These are phyloP conservation scores for Nothophytophthora sp. DNA, from an alignment of 352 stramenopile genomes.

Conservation along the genomic window DNA sequence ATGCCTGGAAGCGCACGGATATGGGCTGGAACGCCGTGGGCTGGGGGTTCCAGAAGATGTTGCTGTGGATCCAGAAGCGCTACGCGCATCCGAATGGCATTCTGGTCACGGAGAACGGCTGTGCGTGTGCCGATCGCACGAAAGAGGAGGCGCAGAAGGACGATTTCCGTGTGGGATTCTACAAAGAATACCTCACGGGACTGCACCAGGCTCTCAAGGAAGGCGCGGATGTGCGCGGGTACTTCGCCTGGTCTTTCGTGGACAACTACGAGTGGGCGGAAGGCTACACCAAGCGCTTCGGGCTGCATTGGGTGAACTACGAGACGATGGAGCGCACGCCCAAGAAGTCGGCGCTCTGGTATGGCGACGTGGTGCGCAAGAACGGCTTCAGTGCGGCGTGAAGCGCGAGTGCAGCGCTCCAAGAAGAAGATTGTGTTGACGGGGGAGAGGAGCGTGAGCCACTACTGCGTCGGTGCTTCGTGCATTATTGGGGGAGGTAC, in stretches of 20 bases:
- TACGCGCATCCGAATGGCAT: slow-evolving; percentile 80
- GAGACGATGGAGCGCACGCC: slow-evolving; percentile 66
- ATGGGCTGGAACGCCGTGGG: slow-evolving; percentile 83
- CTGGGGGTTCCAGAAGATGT: slow-evolving; percentile 86
- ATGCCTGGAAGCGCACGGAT: slow-evolving; percentile 68
- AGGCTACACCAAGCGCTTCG: slow-evolving; percentile 67
- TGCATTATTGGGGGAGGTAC: too few species aligned
- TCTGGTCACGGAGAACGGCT: slow-evolving; percentile 94
- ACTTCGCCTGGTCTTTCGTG: slow-evolving; percentile 92
- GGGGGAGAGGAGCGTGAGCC: slow-evolving; percentile 71
- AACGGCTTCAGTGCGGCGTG: slow-evolving; percentile 35
- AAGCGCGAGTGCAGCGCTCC: too few species aligned
- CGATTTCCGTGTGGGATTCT: slow-evolving; percentile 75
- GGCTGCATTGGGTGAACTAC: slow-evolving; percentile 64
- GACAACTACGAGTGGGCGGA: slow-evolving; percentile 94
- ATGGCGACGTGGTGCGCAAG: slow-evolving; percentile 40
- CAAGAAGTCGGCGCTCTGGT: slow-evolving; percentile 71
- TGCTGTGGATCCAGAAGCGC: slow-evolving; percentile 89
- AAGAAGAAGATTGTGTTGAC: slow-evolving; percentile 31
- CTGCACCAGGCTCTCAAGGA: slow-evolving; percentile 51
- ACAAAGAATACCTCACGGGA: slow-evolving; percentile 80
- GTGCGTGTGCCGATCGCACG: slow-evolving; percentile 57
- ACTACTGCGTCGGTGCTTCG: too few species aligned
- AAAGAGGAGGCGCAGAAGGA: slow-evolving; percentile 83
- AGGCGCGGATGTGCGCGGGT: slow-evolving; percentile 72